Percentiles rank a stretch among this genome's conserved stretches.
Evolutionary conservation across 1,284 basidiomycete species (phyloP).

Genomic region (Bondarzewia mesenterica): DNA sequence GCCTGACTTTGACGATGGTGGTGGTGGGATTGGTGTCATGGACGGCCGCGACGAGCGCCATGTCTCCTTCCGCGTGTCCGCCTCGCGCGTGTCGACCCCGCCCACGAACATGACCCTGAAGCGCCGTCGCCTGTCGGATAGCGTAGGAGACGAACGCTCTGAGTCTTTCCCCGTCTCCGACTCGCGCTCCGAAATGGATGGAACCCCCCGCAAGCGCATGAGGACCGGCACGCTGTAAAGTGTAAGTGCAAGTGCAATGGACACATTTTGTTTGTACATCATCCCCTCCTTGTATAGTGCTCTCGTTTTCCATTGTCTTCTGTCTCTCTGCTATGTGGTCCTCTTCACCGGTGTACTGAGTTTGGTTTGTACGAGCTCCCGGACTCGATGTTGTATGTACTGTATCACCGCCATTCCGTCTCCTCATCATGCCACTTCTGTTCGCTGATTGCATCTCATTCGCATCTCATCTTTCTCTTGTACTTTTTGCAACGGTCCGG

Average conservation of each 20-base stretch:
- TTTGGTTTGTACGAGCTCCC: neutral
- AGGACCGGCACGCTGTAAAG: constrained; percentile 8
- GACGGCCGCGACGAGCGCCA: neutral
- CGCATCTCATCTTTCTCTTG: neutral
- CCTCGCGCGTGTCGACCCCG: constrained; percentile 5
- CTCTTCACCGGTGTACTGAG: neutral
- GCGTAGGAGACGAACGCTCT: constrained; percentile 27
- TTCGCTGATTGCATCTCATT: neutral
- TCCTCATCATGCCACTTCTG: neutral
- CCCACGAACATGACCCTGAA: neutral
- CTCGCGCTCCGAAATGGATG: constrained; percentile 27
- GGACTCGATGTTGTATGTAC: constrained; percentile 6
- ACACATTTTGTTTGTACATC: too few relatives aligned
- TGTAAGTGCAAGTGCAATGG: too few relatives aligned
- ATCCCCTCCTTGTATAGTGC: neutral
- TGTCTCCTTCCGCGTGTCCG: neutral
- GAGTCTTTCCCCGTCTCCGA: constrained; percentile 32
- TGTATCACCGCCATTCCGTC: constrained; percentile 6
- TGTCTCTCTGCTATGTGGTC: neutral
- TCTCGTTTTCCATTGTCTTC: neutral
- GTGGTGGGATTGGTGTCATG: neutral
- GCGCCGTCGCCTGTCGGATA: constrained; percentile 9
- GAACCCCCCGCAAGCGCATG: constrained; percentile 9
- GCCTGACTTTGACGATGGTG: neutral
- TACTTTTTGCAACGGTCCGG: neutral